A percentile compares a stretch with the other conserved stretches of the same genome.
Conservation (phyloP, 176 grass and related monocot species). For the Triticum urartu region DNA sequence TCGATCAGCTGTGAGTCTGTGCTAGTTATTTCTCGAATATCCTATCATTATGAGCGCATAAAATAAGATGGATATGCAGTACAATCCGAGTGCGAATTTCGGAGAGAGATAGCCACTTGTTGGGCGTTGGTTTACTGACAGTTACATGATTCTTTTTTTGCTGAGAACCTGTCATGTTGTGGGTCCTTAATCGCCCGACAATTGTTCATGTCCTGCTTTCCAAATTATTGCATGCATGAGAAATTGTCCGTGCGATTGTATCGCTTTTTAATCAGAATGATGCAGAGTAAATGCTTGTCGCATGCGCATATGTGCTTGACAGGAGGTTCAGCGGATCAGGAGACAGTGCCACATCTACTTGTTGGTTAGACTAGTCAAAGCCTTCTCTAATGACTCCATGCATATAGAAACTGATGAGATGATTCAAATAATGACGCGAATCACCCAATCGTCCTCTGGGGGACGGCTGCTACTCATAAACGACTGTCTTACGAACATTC, state of each 20-base stretch:
- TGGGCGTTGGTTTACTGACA: neutral
- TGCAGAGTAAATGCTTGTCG: neutral
- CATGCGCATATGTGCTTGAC: neutral
- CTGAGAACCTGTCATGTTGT: slow-evolving; percentile 4
- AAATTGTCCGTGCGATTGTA: slow-evolving; percentile 8
- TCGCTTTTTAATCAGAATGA: neutral
- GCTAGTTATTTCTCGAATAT: neutral
- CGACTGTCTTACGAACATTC: too few relatives aligned
- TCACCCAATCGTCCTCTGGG: too few relatives aligned
- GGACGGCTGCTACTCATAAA: too few relatives aligned
- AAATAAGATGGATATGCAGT: neutral
- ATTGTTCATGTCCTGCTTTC: slow-evolving; percentile 18
- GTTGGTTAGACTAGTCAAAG: slow-evolving; percentile 15
- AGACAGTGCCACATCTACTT: neutral
- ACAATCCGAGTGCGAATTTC: slow-evolving; percentile 6
- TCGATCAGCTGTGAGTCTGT: neutral
- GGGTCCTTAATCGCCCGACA: slow-evolving; percentile 6
- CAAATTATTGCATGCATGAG: slow-evolving; percentile 29
- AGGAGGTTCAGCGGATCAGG: neutral
- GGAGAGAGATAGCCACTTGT: neutral
- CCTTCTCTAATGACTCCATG: neutral
- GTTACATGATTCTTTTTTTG: neutral
- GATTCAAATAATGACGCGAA: too few relatives aligned
- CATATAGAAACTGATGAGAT: too few relatives aligned
- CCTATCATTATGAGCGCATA: neutral